Percentiles rank a stretch among this genome's conserved stretches.
These are phyloP conservation scores for Fusarium transvaalense DNA, from an alignment of 2,329 filamentous ascomycete species.

Conservation along the genomic window DNA sequence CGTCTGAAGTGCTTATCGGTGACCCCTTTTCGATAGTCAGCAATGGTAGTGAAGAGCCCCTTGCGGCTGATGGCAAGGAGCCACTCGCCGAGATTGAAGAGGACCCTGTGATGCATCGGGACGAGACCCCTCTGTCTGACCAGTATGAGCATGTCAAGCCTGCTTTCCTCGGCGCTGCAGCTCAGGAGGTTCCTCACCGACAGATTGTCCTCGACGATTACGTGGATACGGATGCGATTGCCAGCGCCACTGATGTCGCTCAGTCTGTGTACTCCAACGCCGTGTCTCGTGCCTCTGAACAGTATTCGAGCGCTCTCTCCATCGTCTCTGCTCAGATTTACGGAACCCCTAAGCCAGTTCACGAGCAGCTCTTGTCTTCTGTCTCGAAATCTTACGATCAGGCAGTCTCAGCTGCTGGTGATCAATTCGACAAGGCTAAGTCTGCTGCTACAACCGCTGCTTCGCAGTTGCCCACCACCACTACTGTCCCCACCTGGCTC, in stretches of 20 bases:
- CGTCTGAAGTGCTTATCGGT: slow-evolving; percentile 45
- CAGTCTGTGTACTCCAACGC: slow-evolving; percentile 74
- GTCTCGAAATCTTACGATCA: slow-evolving; percentile 76
- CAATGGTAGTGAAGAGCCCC: slow-evolving; percentile 49
- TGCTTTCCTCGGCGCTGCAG: slow-evolving; percentile 64
- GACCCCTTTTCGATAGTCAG: slow-evolving; percentile 43
- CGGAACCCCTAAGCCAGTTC: slow-evolving; percentile 76
- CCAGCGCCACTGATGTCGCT: slow-evolving; percentile 59
- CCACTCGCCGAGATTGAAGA: slow-evolving; percentile 47
- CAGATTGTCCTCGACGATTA: slow-evolving; percentile 65
- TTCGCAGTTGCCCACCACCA: slow-evolving; percentile 62
- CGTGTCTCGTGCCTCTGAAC: slow-evolving; percentile 73
- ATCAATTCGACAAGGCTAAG: slow-evolving; percentile 68
- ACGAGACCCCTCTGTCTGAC: slow-evolving; percentile 45
- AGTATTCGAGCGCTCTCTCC: slow-evolving; percentile 76
- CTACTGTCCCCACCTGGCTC: slow-evolving; percentile 56
- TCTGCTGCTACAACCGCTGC: slow-evolving; percentile 63
- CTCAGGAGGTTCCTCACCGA: slow-evolving; percentile 62
- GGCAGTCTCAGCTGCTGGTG: slow-evolving; percentile 72
- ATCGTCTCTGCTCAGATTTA: slow-evolving; percentile 75
- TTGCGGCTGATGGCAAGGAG: slow-evolving; percentile 44
- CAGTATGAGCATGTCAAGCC: slow-evolving; percentile 57
- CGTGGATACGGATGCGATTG: slow-evolving; percentile 52
- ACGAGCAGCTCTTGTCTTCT: slow-evolving; percentile 76
- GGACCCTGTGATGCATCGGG: slow-evolving; percentile 38